These are phyloP conservation scores for Trichoderma reesei DNA, from an alignment of 495 filamentous ascomycete species.

Conservation along the genomic window DNA sequence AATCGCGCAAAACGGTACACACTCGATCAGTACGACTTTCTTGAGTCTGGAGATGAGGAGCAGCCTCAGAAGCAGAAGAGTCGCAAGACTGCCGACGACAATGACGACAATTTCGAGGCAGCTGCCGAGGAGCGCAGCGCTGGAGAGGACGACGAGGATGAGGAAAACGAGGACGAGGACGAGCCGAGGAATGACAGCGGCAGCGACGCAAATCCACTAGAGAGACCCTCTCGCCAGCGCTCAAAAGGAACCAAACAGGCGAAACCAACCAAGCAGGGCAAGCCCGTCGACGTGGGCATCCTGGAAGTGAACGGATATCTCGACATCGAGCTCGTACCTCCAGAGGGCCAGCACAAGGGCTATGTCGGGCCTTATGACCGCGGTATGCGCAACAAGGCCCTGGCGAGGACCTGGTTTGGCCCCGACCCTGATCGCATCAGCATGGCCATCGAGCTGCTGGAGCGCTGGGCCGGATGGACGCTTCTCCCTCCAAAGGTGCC, in stretches of 20 bases:
- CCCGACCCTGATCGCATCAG: neutral
- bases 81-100: conserved; percentile 5
- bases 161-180: conserved; percentile 7
- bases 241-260: neutral
- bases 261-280: neutral
- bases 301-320: neutral
- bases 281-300: neutral
- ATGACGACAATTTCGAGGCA: conserved; percentile 9
- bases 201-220: neutral
- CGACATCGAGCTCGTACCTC: neutral
- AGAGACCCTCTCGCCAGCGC: neutral
- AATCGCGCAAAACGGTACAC: conserved; percentile 8
- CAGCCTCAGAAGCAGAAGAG: neutral
- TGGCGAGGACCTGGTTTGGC: conserved; percentile 8
- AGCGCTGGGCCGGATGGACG: conserved; percentile 8
- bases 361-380: conserved; percentile 8
- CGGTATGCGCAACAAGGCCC: conserved; percentile 1
- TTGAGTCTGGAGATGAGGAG: neutral
- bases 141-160: neutral
- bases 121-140: neutral
- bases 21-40: neutral
- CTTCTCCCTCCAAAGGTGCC: conserved; percentile 5
- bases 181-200: conserved; percentile 1
- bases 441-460: conserved; percentile 4
- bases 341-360: conserved; percentile 1